Base-by-base conservation (phyloP, 179 eudicot genomes). In the Patellifolia procumbens region DNA sequence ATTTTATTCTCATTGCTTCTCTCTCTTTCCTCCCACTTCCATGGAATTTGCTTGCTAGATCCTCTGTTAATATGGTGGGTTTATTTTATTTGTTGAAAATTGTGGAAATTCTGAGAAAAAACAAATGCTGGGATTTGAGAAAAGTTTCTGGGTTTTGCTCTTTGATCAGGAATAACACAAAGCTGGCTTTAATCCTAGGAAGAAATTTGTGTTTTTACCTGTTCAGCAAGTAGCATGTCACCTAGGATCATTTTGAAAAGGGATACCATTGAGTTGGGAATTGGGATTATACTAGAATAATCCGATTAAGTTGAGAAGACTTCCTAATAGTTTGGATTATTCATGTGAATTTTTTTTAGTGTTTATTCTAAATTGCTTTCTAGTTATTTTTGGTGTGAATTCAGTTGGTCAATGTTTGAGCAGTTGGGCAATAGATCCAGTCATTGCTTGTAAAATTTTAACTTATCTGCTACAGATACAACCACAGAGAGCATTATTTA, bases 141-240 rank as follows among this genome's bases (percentile, higher is more conserved):
- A 70, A 45, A 29, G 22, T 82, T 90, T 75, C 79, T 93, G 87
- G 90, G 92, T 84, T 88, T 85, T 69, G 85, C 80, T 86, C 89
- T 93, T 81, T 86, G 92, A 32, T 86, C 87, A 29, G 90, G 89
- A 81, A 91, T 85, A 82, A 84, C 92, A 42, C 93, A 89, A 1
- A 90, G n/a, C 79, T 78, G 97, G 98, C 69, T 87, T 89, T 82
- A 91, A 83, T 72, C 90, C 89, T 72, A 79, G 83, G n/a, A n/a
- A n/a, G n/a, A n/a, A n/a, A n/a, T n/a, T n/a, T n/a, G n/a, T n/a
- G n/a, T n/a, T n/a, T n/a, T n/a, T n/a, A n/a, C n/a, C n/a, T n/a
- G n/a, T n/a, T n/a, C n/a, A n/a, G n/a, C n/a, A n/a, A n/a, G n/a
- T n/a, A n/a, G n/a, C n/a, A n/a, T n/a, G n/a, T n/a, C n/a, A n/a